Percentiles rank a stretch among this genome's conserved stretches.
phyloP scores from a whole-genome alignment of 176 grass and related monocot genomes.

The Aegilops umbellulata region DNA sequence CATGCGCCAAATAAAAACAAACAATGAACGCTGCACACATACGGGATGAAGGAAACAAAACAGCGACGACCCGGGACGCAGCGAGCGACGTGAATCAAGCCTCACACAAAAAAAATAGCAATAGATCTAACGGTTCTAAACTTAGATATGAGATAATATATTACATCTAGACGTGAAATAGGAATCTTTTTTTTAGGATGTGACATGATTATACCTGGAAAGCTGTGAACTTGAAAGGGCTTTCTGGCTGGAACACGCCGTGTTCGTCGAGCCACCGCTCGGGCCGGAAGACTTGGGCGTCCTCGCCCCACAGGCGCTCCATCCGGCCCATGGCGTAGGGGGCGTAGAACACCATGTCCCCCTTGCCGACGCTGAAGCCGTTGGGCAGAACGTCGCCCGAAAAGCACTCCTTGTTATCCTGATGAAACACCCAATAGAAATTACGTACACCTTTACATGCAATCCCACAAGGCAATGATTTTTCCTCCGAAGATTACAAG shows the following conservation, averaged over 20 bases:
- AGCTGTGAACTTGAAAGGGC: slow-evolving; percentile 69
- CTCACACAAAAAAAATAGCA: no score
- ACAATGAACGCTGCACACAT: no score
- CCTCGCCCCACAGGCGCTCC: slow-evolving; percentile 62
- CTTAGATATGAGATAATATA: no score
- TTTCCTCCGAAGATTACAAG: not conserved
- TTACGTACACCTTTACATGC: not conserved
- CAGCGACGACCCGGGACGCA: no score
- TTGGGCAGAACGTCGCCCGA: slow-evolving; percentile 49
- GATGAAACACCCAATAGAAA: not conserved
- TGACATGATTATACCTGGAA: slow-evolving; percentile 40
- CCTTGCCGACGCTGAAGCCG: slow-evolving; percentile 51
- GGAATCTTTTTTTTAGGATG: no score
- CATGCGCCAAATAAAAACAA: no score
- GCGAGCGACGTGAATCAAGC: no score
- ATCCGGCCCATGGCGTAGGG: slow-evolving; percentile 75
- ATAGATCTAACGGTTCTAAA: no score
- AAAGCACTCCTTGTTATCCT: slow-evolving; percentile 75
- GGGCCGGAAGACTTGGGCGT: slow-evolving; percentile 50
- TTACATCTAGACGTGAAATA: no score
- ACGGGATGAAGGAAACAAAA: no score
- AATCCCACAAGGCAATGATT: not conserved
- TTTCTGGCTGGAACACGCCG: slow-evolving; percentile 43
- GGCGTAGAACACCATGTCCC: slow-evolving; percentile 58
- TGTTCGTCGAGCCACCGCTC: slow-evolving; percentile 62